Evolutionary conservation across 768 basidiomycete genomes (phyloP).

Genomic region (Phaeotremella fagi): DNA sequence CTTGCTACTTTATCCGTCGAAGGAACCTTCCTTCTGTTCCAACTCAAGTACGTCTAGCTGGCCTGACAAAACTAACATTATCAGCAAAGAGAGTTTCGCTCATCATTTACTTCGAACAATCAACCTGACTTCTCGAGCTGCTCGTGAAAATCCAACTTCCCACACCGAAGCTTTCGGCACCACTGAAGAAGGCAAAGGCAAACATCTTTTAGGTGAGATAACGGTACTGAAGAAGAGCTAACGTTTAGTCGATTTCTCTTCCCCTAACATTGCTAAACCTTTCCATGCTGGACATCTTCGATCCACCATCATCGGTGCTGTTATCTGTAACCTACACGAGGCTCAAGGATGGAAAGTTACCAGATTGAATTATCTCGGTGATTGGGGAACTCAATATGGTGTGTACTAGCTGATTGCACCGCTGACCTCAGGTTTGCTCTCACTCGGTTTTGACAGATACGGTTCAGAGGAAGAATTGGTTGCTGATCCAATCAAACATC

Average conservation of each 20-base stretch:
- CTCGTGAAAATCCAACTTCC: slow-evolving; percentile 50
- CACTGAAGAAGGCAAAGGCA: slow-evolving; percentile 69
- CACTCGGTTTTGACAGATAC: slow-evolving; percentile 85
- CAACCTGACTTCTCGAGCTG: slow-evolving; percentile 24
- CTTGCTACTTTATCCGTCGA: slow-evolving; percentile 50
- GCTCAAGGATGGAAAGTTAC: slow-evolving; percentile 90
- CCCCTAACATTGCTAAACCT: slow-evolving; percentile 94
- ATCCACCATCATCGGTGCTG: slow-evolving; percentile 98
- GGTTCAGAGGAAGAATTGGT: slow-evolving; percentile 78
- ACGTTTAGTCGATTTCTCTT: slow-evolving; percentile 68
- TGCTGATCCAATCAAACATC: slow-evolving; percentile 86
- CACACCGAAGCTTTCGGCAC: slow-evolving; percentile 64
- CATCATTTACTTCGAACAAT: slow-evolving; percentile 47
- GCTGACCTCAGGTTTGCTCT: slow-evolving; percentile 67
- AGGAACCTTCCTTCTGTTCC: slow-evolving; percentile 71
- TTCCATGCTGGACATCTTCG: slow-evolving; percentile 97
- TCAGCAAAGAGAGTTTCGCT: slow-evolving; percentile 59
- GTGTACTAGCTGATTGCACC: neutral
- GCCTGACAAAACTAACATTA: neutral
- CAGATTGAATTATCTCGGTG: slow-evolving; percentile 89
- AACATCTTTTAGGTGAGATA: slow-evolving; percentile 47
- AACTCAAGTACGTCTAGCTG: slow-evolving; percentile 46
- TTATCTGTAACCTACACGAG: slow-evolving; percentile 82
- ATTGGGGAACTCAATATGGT: slow-evolving; percentile 94
- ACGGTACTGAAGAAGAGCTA: neutral